Evolutionary conservation across 257 asterid genomes (phyloP).

Genomic region (Paraleonurus japonicus): DNA sequence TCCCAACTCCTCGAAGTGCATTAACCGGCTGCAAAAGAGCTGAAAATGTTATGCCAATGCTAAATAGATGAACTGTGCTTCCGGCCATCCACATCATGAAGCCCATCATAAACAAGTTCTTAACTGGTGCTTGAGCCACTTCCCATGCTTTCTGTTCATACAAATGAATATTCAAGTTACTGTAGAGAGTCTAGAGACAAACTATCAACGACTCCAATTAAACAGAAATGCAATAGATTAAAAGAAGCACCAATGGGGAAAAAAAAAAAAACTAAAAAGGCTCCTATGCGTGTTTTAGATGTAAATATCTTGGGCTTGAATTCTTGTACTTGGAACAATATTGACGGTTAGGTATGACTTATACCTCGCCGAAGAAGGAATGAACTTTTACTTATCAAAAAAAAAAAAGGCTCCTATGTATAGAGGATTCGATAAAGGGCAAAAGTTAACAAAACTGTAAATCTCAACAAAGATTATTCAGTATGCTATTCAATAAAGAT

Average conservation of each 20-base stretch:
- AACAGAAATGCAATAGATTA: not conserved
- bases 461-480: no score
- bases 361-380: no score
- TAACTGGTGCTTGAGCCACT: constrained; percentile 92
- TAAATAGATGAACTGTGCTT: constrained; percentile 92
- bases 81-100: constrained; percentile 99
- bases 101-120: constrained; percentile 95
- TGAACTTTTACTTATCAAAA: no score
- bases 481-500: no score
- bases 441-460: not conserved
- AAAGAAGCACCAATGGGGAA: not conserved
- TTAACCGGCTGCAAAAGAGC: constrained; percentile 95
- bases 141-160: constrained; percentile 95
- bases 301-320: no score
- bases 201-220: not conserved
- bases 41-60: constrained; percentile 95
- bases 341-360: no score
- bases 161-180: not conserved
- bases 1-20: constrained; percentile 93
- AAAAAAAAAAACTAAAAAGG: not conserved
- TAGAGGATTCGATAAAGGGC: not conserved
- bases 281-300: no score
- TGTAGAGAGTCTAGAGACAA: not conserved
- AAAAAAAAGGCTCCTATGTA: not conserved
- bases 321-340: no score